Conservation (phyloP, 176 grass and related monocot species). For the Triticum monococcum region DNA sequence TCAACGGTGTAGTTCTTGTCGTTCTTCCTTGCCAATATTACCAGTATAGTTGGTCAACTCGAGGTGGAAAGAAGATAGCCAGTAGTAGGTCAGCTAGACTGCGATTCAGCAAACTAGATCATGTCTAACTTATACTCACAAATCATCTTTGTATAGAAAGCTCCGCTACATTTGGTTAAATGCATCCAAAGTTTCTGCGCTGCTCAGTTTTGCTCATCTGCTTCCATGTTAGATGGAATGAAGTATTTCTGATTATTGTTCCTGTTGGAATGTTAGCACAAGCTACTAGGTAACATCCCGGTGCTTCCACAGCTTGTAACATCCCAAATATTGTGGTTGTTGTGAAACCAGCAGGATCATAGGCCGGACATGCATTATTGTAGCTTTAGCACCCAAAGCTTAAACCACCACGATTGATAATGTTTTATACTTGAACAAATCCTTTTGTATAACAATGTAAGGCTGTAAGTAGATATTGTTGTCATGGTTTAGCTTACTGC, state of each 20-base stretch:
- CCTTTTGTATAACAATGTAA: not conserved
- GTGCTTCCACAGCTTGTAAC: too few species aligned
- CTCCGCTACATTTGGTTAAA: not conserved
- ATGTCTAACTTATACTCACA: not conserved
- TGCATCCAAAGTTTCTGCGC: not conserved
- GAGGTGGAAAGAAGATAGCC: constrained; percentile 9
- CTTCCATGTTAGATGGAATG: not conserved
- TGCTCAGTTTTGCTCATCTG: not conserved
- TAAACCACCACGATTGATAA: not conserved
- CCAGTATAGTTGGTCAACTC: not conserved
- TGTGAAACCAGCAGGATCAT: not conserved
- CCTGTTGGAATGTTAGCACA: not conserved
- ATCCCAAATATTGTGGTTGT: not conserved
- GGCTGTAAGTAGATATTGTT: not conserved
- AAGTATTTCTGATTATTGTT: not conserved
- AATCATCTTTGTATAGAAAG: not conserved
- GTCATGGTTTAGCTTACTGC: not conserved
- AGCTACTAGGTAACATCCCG: not conserved
- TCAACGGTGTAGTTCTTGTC: constrained; percentile 23
- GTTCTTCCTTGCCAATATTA: not conserved
- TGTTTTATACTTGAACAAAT: not conserved
- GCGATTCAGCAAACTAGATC: not conserved
- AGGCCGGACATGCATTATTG: not conserved
- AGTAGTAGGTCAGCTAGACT: not conserved
- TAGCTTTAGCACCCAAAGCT: not conserved